Conservation (phyloP, 345 rosid genomes). For the Lepidium sativum region DNA sequence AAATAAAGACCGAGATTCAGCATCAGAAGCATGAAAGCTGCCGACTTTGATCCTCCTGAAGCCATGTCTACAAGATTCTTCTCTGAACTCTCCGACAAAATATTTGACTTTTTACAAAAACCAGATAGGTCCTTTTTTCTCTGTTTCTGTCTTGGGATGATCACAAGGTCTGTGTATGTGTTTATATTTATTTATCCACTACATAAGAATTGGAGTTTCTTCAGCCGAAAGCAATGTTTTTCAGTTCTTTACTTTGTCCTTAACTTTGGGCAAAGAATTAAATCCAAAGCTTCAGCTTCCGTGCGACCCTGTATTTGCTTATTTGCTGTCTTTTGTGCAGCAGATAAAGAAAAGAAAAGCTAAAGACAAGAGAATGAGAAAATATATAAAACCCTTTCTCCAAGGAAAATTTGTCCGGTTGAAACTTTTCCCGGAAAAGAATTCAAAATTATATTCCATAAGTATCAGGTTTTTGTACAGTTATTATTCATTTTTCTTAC, state of each 20-base stretch:
- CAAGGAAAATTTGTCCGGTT: neutral
- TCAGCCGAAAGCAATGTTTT: slow-evolving; percentile 39
- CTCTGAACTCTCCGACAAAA: slow-evolving; percentile 16
- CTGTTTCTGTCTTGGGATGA: slow-evolving; percentile 13
- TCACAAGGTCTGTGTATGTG: neutral
- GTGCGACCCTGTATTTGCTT: neutral
- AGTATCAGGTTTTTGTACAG: neutral
- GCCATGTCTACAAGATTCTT: slow-evolving; percentile 39
- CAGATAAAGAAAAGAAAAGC: slow-evolving; percentile 12
- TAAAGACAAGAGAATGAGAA: neutral
- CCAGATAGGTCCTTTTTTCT: slow-evolving; percentile 1
- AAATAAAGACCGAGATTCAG: slow-evolving; percentile 66
- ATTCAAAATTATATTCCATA: slow-evolving; percentile 6
- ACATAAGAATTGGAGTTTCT: slow-evolving; percentile 25
- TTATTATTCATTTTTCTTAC: slow-evolving; percentile 2
- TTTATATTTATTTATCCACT: slow-evolving; percentile 1
- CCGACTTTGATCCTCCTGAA: slow-evolving; percentile 54
- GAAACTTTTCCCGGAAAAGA: neutral
- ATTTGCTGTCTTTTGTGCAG: neutral
- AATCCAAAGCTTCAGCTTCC: slow-evolving; percentile 24
- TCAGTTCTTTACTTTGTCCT: slow-evolving; percentile 10
- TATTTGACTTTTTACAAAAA: neutral
- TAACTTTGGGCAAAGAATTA: slow-evolving; percentile 18
- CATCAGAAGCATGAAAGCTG: slow-evolving; percentile 51
- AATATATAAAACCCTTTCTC: neutral